Base-by-base conservation (phyloP, 1,284 basidiomycete genomes). In the Laetiporus sulphureus region DNA sequence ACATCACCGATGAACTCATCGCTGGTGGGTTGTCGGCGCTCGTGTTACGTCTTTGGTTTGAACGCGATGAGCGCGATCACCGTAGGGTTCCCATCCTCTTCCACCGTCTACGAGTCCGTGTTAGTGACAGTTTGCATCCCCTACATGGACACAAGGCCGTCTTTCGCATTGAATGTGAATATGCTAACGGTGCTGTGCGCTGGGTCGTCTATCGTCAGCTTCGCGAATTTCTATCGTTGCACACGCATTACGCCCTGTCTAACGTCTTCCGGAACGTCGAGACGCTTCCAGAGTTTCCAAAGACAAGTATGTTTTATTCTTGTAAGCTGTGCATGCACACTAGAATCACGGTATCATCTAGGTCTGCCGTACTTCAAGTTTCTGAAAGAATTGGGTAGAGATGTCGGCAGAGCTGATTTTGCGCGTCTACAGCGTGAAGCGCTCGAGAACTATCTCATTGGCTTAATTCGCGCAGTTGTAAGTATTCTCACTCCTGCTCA, bases 121-220 rank as follows among this genome's bases (percentile, higher is more conserved):
- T 95, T 42, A 90, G 83, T 54, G 91, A 94, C 63, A 89, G 87
- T 50, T 62, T 95, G 38, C 82, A 94, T 63, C 85, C 90, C 3
- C 68, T 88, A 49, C 77, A 89, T 54, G 76, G 78, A 23, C 71
- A 79, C 40, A 90, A 88, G 56, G 79, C 88, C 4, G 81, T 93
- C 3, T 96, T 94, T 62, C 79, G 91, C 15, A 92, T 96, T 52
- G 92, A 96, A 63, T 95, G 94, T 64, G 91, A 96, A 64, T 98
- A 99, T 58, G 95, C 91, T 1, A 93, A 96, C 51, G 91, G 91
- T n/a, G 83, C 84, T 3, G 83, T 86, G 44, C 83, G 90, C 61
- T 99, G 96, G 95, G 92, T 97, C 23, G 79, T 99, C 34, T 98
- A 99, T 64, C 83, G 95, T 41, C 88, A 95, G 63, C 72, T 97